phyloP scores from a whole-genome alignment of 2,329 filamentous ascomycete genomes.

The Clarireedia homoeocarpa region DNA sequence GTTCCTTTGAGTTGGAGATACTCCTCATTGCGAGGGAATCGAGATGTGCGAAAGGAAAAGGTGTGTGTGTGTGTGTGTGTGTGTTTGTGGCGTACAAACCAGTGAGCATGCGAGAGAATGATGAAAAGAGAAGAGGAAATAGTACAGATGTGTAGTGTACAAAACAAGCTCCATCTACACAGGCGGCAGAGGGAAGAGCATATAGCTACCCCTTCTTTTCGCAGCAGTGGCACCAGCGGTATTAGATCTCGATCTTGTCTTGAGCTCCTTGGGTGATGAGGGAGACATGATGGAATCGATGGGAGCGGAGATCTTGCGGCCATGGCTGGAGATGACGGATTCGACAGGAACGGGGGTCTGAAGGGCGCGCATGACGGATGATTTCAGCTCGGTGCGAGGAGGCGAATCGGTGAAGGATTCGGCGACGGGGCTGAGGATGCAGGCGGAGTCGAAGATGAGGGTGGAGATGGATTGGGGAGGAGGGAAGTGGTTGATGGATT shows the following conservation, averaged over 20 bases:
- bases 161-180: too few species aligned
- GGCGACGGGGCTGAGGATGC: conserved; percentile 23
- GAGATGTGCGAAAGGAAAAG: too few species aligned
- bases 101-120: background rate
- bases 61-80: too few species aligned
- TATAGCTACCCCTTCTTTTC: conserved; percentile 25
- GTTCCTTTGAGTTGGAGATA: too few species aligned
- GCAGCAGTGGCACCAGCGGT: conserved; percentile 14
- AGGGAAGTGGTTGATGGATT: conserved; percentile 10
- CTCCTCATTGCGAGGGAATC: too few species aligned
- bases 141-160: background rate
- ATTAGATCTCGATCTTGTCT: conserved; percentile 18
- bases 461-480: background rate
- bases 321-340: conserved; percentile 14
- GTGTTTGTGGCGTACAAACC: too few species aligned
- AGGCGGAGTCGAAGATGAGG: background rate
- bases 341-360: background rate
- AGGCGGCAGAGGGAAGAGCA: conserved; percentile 21
- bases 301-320: conserved; percentile 26
- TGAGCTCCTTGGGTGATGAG: conserved; percentile 20
- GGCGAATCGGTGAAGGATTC: conserved; percentile 15
- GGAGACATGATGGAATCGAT: conserved; percentile 2
- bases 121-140: background rate
- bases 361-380: background rate
- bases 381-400: background rate